A percentile compares a stretch with the other conserved stretches of the same genome.
phyloP scores from a whole-genome alignment of 805 yeast species.

The Blastobotrys terrestris region DNA sequence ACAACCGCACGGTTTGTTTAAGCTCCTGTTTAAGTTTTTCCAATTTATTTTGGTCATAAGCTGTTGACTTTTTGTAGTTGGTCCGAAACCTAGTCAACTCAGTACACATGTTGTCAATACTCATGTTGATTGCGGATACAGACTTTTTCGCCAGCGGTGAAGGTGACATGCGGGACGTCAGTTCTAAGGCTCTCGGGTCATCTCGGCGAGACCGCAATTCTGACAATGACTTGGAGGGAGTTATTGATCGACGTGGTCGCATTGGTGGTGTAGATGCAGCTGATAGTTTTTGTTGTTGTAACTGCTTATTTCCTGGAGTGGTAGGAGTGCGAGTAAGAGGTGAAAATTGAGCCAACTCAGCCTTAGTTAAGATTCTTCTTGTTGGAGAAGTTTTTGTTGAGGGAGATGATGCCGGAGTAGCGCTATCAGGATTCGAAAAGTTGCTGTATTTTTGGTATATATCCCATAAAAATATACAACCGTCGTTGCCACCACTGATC shows the following conservation, averaged over 20 bases:
- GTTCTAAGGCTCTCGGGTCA: neutral
- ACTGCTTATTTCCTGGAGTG: neutral
- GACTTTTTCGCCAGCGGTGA: neutral
- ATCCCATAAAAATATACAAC: slow-evolving; percentile 24
- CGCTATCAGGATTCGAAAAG: neutral
- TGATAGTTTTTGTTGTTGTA: neutral
- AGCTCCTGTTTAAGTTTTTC: slow-evolving; percentile 14
- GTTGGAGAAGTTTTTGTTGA: slow-evolving; percentile 10
- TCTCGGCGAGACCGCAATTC: slow-evolving; percentile 7
- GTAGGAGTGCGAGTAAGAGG: slow-evolving; percentile 7
- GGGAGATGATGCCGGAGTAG: neutral
- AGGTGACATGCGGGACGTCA: neutral
- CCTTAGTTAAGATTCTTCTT: slow-evolving; percentile 19
- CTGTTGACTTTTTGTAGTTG: slow-evolving; percentile 5
- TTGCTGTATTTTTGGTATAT: neutral
- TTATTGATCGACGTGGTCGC: slow-evolving; percentile 4
- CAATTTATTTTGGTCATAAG: slow-evolving; percentile 8
- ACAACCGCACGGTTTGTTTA: slow-evolving; percentile 10
- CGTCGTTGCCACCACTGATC: slow-evolving; percentile 24
- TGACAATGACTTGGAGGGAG: slow-evolving; percentile 9
- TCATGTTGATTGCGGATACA: neutral
- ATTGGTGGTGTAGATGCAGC: slow-evolving; percentile 1
- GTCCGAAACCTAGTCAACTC: slow-evolving; percentile 10
- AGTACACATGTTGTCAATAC: slow-evolving; percentile 8
- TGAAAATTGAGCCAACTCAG: slow-evolving; percentile 17